phyloP scores from a whole-genome alignment of 768 basidiomycete genomes.

The Suillus brevipes region DNA sequence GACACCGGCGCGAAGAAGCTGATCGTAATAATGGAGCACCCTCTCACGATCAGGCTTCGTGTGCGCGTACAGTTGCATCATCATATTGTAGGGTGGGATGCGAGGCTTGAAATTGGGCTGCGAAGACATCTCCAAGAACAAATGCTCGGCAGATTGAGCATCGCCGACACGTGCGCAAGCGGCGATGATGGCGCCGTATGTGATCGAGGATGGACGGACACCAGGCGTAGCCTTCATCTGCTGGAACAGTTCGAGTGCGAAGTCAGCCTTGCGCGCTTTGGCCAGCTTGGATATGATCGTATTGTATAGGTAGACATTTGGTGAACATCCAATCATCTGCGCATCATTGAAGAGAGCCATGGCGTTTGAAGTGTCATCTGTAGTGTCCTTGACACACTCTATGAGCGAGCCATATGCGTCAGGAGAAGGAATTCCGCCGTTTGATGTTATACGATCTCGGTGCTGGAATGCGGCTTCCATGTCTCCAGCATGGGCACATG shows the following conservation, averaged over 20 bases:
- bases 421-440: slow-evolving; percentile 76
- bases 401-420: slow-evolving; percentile 94
- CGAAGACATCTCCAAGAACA: slow-evolving; percentile 84
- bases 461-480: slow-evolving; percentile 81
- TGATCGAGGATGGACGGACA: slow-evolving; percentile 76
- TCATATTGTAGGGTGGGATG: slow-evolving; percentile 95
- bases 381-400: slow-evolving; percentile 85
- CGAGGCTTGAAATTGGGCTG: slow-evolving; percentile 79
- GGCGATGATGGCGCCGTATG: slow-evolving; percentile 91
- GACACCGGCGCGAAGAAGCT: slow-evolving; percentile 60
- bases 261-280: slow-evolving; percentile 91
- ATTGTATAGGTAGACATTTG: slow-evolving; percentile 92
- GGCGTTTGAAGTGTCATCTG: slow-evolving; percentile 90
- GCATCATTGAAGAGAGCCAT: slow-evolving; percentile 83
- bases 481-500: slow-evolving; percentile 78
- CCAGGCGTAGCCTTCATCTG: slow-evolving; percentile 68
- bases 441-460: slow-evolving; percentile 71
- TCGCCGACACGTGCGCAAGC: slow-evolving; percentile 96
- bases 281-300: slow-evolving; percentile 96
- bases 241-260: slow-evolving; percentile 84
- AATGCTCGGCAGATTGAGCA: slow-evolving; percentile 69
- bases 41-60: slow-evolving; percentile 85
- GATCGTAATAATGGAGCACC: slow-evolving; percentile 73
- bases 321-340: slow-evolving; percentile 61
- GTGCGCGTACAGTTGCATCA: slow-evolving; percentile 95